Conservation (phyloP, 2,329 filamentous ascomycete species). For the Sordariomycetes sp. region DNA sequence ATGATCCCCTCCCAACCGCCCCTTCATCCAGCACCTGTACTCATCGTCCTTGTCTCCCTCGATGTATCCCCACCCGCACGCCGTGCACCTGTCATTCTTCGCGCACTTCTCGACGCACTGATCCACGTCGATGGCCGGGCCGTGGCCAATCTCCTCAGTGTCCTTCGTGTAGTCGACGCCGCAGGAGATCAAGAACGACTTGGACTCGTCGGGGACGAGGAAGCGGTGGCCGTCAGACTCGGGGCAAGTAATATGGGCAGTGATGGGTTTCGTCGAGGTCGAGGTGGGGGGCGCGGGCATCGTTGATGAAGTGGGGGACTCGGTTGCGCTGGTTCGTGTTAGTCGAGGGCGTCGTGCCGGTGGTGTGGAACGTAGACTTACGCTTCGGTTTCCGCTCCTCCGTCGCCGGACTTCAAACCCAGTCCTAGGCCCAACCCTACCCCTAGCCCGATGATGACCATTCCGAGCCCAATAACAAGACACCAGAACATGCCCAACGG, state of each 20-base stretch:
- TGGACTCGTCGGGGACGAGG: conserved; percentile 22
- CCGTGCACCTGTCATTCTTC: conserved; percentile 22
- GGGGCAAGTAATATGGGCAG: conserved; percentile 21
- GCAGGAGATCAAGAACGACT: conserved; percentile 29
- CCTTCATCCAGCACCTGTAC: conserved; percentile 30
- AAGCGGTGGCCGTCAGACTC: conserved; percentile 29
- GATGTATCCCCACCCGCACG: conserved; percentile 27
- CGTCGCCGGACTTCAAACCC: neutral
- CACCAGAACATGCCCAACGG: conserved; percentile 21
- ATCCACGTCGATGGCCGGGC: conserved; percentile 23
- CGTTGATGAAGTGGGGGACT: neutral
- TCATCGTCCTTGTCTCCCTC: conserved; percentile 18
- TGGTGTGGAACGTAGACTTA: neutral
- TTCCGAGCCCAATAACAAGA: conserved; percentile 11
- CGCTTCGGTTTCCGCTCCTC: neutral
- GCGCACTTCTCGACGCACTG: conserved; percentile 32
- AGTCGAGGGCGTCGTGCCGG: neutral
- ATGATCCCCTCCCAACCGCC: conserved; percentile 17
- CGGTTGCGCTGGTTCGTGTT: neutral
- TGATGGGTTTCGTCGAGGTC: conserved; percentile 7
- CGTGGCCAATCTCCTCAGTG: conserved; percentile 20
- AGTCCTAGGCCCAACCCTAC: conserved; percentile 22
- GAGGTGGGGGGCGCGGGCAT: conserved; percentile 11
- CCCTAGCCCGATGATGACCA: conserved; percentile 19
- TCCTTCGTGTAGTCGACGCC: conserved; percentile 28